Conservation (phyloP, 352 stramenopile species). For the Paralagenidium karlingii region DNA sequence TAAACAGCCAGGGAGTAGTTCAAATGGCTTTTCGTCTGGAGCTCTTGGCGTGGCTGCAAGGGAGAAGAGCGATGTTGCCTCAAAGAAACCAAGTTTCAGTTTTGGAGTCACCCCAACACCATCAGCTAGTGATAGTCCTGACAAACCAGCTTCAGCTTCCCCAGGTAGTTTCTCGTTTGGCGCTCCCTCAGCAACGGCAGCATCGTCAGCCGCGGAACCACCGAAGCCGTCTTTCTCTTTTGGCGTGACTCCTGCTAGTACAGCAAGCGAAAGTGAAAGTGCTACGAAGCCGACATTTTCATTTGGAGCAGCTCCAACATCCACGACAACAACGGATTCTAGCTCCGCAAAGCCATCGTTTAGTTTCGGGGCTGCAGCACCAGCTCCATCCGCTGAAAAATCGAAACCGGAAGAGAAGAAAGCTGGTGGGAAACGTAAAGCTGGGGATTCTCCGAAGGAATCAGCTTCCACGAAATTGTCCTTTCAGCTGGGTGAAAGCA, state of each 20-base stretch:
- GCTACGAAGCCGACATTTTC: constrained; percentile 21
- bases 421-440: no score
- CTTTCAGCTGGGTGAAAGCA: no score
- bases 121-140: no score
- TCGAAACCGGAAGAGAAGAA: no score
- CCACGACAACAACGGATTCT: constrained; percentile 7
- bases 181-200: neutral
- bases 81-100: constrained; percentile 5
- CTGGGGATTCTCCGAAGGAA: no score
- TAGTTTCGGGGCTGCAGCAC: constrained; percentile 7
- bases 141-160: no score
- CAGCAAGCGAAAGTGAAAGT: constrained; percentile 4
- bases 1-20: constrained; percentile 3
- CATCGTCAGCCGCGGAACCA: no score
- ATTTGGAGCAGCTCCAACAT: constrained; percentile 21
- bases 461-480: no score
- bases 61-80: constrained; percentile 2
- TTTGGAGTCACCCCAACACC: no score
- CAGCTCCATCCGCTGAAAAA: constrained; percentile 1
- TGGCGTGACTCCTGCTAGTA: neutral
- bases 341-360: constrained; percentile 13
- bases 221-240: no score
- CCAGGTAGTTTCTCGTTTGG: constrained; percentile 3
- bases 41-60: constrained; percentile 3
- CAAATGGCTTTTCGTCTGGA: constrained; percentile 19